Evolutionary conservation across 1,284 basidiomycete genomes (phyloP), one percentile per base, ranked within the genome.

Genomic region (Trichosporon sp.): DNA sequence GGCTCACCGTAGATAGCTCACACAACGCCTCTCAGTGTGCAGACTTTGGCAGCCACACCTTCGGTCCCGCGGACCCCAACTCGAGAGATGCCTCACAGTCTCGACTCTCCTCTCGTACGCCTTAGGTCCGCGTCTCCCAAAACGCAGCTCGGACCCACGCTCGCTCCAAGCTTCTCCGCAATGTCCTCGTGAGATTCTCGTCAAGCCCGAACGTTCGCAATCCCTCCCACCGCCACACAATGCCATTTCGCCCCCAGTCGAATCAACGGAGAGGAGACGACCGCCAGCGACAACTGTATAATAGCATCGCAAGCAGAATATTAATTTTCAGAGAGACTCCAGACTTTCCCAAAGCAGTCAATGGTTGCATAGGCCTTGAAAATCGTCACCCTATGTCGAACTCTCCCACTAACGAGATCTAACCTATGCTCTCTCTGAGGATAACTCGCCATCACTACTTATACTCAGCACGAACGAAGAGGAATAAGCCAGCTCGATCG

Each of bases 41-140:
- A 76, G 16, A 75, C 73, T 7, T 80, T 79, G 27, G 31, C 16
- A 54, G 49, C 49, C 49, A 27, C 49, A n/a, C 49, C 49, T 16
- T 29, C 14, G 25, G 25, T 6, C 31, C 49, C 25, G 31, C 49
- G 7, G 27, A 29, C 25, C 25, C 49, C 49, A 27, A 54, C 49
- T n/a, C 49, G 7, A 31, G 49, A 54, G 49, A 54, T 16, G 8
- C 49, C 19, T 54, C 49, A n/a, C 49, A 54, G 14, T 54, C 49
- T 54, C 49, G 49, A 16, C 21, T 54, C 31, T 27, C 49, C 49
- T 54, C 49, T 16, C 25, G 31, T 16, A 54, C 49, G n/a, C 49
- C 49, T 54, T 54, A 54, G 16, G 25, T 29, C 49, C 16, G 49
- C 27, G 6, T 54, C 49, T 14, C 49, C 49, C 16, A 31, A 16